These are phyloP conservation scores for Teunomyces stri DNA, from an alignment of 805 yeast species.

Conservation along the genomic window DNA sequence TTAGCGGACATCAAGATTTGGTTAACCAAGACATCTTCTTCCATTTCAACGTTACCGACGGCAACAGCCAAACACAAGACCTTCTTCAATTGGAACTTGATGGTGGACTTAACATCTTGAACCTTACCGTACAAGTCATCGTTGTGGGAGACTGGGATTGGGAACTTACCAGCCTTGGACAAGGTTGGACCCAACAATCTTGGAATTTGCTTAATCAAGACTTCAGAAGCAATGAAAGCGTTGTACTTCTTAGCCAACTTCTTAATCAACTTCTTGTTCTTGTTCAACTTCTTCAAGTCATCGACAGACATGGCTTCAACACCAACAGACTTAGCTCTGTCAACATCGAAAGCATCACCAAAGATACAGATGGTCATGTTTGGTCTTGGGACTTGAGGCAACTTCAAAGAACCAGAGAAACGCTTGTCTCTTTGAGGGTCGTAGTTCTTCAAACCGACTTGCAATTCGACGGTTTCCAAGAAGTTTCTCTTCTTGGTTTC, in stretches of 20 bases:
- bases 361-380: constrained; percentile 99
- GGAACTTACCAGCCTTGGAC: constrained; percentile 99
- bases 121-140: constrained; percentile 97
- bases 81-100: constrained; percentile 99
- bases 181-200: constrained; percentile 99
- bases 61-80: constrained; percentile 99
- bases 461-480: constrained; percentile 99
- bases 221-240: constrained; percentile 99
- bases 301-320: constrained; percentile 99
- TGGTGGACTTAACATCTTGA: constrained; percentile 97
- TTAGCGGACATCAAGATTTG: constrained; percentile 98
- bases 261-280: constrained; percentile 99
- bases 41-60: constrained; percentile 99
- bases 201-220: constrained; percentile 99
- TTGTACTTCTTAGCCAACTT: constrained; percentile 99
- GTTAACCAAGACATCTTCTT: constrained; percentile 91
- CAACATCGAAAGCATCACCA: constrained; percentile 99
- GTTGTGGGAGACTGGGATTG: constrained; percentile 99
- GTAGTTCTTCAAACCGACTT: constrained; percentile 99
- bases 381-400: constrained; percentile 99
- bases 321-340: constrained; percentile 99
- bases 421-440: constrained; percentile 99
- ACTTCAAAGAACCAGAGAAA: constrained; percentile 99
- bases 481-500: constrained; percentile 99
- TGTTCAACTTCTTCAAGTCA: constrained; percentile 99